A percentile compares a stretch with the other conserved stretches of the same genome.
Evolutionary conservation across 1,139 yeast genomes (phyloP).

Genomic region (Blastobotrys aristatus): DNA sequence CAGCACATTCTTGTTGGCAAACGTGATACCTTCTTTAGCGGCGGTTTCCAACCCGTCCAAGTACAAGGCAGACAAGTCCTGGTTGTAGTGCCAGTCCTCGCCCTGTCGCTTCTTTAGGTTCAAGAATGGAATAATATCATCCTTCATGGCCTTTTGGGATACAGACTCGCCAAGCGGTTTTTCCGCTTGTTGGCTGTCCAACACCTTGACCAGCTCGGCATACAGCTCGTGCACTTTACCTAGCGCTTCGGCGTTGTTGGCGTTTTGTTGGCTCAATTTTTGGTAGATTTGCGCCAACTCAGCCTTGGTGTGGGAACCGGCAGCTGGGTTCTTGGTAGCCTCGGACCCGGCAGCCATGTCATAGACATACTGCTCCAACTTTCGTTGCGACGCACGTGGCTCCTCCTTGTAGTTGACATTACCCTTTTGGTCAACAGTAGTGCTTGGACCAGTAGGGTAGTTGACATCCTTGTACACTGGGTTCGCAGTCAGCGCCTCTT

Average conservation of each 20-base stretch:
- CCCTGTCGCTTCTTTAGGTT: conserved; percentile 77
- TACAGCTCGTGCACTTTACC: conserved; percentile 76
- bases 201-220: conserved; percentile 68
- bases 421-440: conserved; percentile 84
- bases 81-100: conserved; percentile 83
- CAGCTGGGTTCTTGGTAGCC: conserved; percentile 63
- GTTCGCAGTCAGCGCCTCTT: conserved; percentile 69
- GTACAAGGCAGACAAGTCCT: conserved; percentile 66
- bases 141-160: conserved; percentile 31
- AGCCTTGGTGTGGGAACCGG: conserved; percentile 54
- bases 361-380: conserved; percentile 89
- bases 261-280: conserved; percentile 68
- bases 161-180: conserved; percentile 32
- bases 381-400: conserved; percentile 86
- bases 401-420: conserved; percentile 77
- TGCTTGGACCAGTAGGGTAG: conserved; percentile 92
- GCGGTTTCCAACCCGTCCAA: conserved; percentile 89
- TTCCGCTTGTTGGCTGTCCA: conserved; percentile 62
- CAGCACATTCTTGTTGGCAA: conserved; percentile 81
- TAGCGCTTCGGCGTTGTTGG: conserved; percentile 51
- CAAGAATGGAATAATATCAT: conserved; percentile 90
- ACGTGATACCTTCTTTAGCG: conserved; percentile 86
- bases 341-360: conserved; percentile 97
- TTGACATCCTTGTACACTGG: conserved; percentile 96
- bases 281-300: conserved; percentile 82